Evolutionary conservation across 495 filamentous ascomycete genomes (phyloP).

Genomic region (Cenococcum geophilum): DNA sequence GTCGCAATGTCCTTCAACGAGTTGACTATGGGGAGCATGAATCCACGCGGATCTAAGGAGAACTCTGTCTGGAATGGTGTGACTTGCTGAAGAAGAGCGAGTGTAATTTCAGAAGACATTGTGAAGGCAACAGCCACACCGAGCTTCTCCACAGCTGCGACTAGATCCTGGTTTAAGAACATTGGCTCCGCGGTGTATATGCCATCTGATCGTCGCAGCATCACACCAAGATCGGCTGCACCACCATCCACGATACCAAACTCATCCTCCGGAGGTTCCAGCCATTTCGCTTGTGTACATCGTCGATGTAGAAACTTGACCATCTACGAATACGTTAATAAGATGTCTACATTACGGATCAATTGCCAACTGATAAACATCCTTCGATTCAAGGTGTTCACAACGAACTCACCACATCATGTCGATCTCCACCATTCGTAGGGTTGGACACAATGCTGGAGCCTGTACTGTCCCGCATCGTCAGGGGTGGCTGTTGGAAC

Average conservation of each 20-base stretch:
- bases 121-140: conserved; percentile 38
- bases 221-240: conserved; percentile 21
- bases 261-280: conserved; percentile 26
- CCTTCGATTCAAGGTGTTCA: too few relatives aligned
- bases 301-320: conserved; percentile 24
- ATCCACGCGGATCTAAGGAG: conserved; percentile 33
- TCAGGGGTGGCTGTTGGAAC: conserved; percentile 13
- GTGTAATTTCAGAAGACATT: conserved; percentile 39
- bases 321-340: conserved; percentile 13
- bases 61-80: conserved; percentile 38
- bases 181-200: conserved; percentile 28
- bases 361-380: neutral
- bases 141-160: conserved; percentile 30
- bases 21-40: conserved; percentile 36
- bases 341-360: neutral
- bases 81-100: conserved; percentile 34
- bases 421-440: conserved; percentile 24
- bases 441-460: conserved; percentile 22
- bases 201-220: conserved; percentile 22
- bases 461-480: conserved; percentile 23
- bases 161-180: conserved; percentile 28
- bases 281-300: conserved; percentile 27
- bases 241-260: conserved; percentile 25
- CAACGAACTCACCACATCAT: conserved; percentile 25
- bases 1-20: conserved; percentile 31